Evolutionary conservation across 108 stramenopile genomes (phyloP).

Genomic region (Skeletonema marinoi): DNA sequence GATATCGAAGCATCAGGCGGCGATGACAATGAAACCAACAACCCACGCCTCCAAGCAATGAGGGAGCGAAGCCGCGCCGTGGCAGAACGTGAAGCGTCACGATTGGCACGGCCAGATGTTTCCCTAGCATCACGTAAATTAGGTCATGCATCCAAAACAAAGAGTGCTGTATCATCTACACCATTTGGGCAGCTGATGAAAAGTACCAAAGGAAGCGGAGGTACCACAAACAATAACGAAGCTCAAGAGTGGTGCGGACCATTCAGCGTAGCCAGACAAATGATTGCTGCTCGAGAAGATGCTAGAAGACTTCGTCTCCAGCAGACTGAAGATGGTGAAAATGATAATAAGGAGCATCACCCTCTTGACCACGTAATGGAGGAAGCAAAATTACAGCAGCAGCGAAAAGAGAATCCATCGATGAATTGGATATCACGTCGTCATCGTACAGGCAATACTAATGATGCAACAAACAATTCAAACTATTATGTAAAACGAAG

Average conservation of each 20-base stretch:
- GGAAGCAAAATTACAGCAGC: constrained; percentile 29
- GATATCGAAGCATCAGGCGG: not conserved
- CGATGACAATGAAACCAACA: constrained; percentile 16
- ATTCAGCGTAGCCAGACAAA: constrained; percentile 81
- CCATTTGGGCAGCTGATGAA: constrained; percentile 62
- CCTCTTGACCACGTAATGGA: constrained; percentile 74
- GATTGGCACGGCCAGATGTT: constrained; percentile 66
- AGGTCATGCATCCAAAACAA: constrained; percentile 68
- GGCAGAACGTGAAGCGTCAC: constrained; percentile 82
- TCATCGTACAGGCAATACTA: not conserved
- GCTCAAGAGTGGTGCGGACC: constrained; percentile 82
- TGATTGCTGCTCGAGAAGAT: constrained; percentile 82
- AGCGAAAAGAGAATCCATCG: constrained; percentile 46
- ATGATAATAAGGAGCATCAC: constrained; percentile 50
- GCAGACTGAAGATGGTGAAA: constrained; percentile 45
- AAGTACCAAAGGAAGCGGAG: constrained; percentile 5
- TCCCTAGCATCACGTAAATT: constrained; percentile 14
- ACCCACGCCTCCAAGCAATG: constrained; percentile 20
- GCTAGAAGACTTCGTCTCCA: constrained; percentile 52
- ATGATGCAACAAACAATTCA: constrained; percentile 11
- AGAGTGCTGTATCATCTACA: constrained; percentile 75
- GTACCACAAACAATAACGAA: constrained; percentile 13
- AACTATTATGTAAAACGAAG: constrained; percentile 68
- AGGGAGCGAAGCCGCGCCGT: constrained; percentile 79
- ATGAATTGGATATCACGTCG: constrained; percentile 44